phyloP scores from a whole-genome alignment of 495 filamentous ascomycete species.

The Platismatia glauca region DNA sequence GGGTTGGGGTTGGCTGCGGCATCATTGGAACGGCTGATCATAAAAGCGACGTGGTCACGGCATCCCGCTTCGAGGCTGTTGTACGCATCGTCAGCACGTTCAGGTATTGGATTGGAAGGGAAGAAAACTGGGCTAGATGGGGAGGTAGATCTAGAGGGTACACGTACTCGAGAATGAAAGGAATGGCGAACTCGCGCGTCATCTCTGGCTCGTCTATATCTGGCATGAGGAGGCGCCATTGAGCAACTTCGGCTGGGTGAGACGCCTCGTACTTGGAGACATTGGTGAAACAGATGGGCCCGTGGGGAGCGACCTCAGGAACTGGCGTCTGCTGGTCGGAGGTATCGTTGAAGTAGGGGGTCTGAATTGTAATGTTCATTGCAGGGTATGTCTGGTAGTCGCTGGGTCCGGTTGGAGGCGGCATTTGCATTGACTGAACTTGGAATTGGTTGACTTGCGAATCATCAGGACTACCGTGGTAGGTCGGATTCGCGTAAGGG shows the following conservation, averaged over 20 bases:
- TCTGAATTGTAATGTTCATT: constrained; percentile 2
- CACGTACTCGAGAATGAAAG: constrained; percentile 88
- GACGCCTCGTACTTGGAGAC: not conserved
- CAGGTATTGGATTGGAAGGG: not conserved
- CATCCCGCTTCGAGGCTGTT: constrained; percentile 85
- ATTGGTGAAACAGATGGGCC: not conserved
- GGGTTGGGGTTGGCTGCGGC: constrained; percentile 30
- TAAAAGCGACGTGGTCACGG: constrained; percentile 84
- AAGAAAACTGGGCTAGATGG: not conserved
- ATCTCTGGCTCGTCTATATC: constrained; percentile 2
- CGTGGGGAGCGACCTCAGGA: not conserved
- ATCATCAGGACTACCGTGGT: not conserved
- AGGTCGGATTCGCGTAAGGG: not conserved
- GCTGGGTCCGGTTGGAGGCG: not conserved
- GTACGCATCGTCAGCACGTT: not conserved
- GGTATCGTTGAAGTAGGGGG: not conserved
- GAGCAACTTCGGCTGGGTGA: not conserved
- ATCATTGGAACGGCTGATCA: constrained; percentile 25
- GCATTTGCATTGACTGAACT: not conserved
- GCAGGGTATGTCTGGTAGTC: constrained; percentile 1
- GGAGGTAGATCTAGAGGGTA: constrained; percentile 3
- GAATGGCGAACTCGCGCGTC: not conserved
- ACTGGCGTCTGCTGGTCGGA: not conserved
- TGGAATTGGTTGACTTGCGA: not conserved
- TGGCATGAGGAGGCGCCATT: not conserved